A percentile compares a stretch with the other conserved stretches of the same genome.
Evolutionary conservation across 202 grass and related monocot genomes (phyloP).

Genomic region (Carex sylvatica): DNA sequence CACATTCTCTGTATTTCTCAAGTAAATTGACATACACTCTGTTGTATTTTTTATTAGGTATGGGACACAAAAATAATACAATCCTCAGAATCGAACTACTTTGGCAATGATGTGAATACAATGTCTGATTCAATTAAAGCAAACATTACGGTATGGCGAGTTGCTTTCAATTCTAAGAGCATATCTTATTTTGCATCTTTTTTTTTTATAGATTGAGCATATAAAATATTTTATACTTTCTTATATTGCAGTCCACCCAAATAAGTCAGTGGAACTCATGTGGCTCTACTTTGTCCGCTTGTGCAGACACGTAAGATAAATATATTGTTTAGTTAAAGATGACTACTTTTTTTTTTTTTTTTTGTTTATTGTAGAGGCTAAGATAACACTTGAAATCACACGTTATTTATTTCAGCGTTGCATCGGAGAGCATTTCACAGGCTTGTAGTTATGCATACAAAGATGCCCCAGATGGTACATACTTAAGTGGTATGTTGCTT

Average conservation of each 20-base stretch:
- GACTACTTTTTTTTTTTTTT: too few relatives aligned
- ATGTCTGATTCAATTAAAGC: neutral
- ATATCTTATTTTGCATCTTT: neutral
- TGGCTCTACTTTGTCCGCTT: neutral
- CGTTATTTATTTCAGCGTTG: neutral
- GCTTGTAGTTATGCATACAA: neutral
- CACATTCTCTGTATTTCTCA: too few relatives aligned
- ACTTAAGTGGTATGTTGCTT: neutral
- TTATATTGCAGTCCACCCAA: neutral
- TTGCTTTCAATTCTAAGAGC: neutral
- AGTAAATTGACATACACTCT: neutral
- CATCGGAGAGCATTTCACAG: neutral
- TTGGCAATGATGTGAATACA: neutral
- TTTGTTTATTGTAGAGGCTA: neutral
- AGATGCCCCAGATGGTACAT: neutral
- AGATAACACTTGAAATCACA: neutral
- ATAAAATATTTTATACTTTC: neutral
- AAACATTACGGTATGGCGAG: neutral
- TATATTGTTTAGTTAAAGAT: neutral
- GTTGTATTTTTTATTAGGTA: neutral
- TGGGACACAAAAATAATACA: neutral
- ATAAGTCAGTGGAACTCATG: neutral
- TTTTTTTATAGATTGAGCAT: neutral
- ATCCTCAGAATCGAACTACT: neutral
- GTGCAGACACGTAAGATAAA: neutral